Evolutionary conservation across 441 rosid species (phyloP).

Genomic region (Adansonia grandidieri): DNA sequence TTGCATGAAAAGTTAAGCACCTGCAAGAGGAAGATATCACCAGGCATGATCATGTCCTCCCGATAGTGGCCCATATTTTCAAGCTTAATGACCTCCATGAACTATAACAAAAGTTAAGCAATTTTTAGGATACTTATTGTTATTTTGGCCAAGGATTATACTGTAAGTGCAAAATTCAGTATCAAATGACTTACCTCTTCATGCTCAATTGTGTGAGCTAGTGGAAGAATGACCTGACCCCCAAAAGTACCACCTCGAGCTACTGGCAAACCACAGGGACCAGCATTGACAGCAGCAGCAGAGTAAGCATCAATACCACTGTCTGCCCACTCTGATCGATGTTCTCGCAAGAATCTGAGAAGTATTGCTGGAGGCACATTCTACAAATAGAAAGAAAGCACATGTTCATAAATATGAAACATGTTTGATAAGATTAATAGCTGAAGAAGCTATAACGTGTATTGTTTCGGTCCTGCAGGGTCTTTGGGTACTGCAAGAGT

Average conservation of each 20-base stretch:
- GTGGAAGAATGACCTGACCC: constrained; percentile 74
- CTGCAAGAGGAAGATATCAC: constrained; percentile 71
- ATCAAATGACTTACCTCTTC: constrained; percentile 55
- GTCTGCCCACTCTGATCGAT: constrained; percentile 83
- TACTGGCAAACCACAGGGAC: constrained; percentile 64
- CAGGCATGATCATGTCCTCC: constrained; percentile 71
- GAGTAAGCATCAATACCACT: constrained; percentile 76
- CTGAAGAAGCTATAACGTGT: neutral
- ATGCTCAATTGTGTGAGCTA: constrained; percentile 72
- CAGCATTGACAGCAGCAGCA: constrained; percentile 64
- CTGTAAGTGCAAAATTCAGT: neutral
- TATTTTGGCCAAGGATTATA: constrained; percentile 8
- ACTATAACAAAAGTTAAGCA: constrained; percentile 38
- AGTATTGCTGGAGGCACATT: constrained; percentile 75
- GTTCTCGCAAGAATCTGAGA: constrained; percentile 68
- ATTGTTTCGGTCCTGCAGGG: neutral
- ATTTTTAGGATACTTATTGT: neutral
- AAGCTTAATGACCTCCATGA: constrained; percentile 74
- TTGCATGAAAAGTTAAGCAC: constrained; percentile 38
- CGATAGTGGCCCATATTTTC: constrained; percentile 70
- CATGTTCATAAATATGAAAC: neutral
- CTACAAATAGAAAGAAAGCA: constrained; percentile 36
- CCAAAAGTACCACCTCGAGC: constrained; percentile 63
- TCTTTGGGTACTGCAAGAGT: neutral
- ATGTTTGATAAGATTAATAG: neutral